Base-by-base conservation (phyloP, 2,329 filamentous ascomycete species). In the Blumeriella jaapii region DNA sequence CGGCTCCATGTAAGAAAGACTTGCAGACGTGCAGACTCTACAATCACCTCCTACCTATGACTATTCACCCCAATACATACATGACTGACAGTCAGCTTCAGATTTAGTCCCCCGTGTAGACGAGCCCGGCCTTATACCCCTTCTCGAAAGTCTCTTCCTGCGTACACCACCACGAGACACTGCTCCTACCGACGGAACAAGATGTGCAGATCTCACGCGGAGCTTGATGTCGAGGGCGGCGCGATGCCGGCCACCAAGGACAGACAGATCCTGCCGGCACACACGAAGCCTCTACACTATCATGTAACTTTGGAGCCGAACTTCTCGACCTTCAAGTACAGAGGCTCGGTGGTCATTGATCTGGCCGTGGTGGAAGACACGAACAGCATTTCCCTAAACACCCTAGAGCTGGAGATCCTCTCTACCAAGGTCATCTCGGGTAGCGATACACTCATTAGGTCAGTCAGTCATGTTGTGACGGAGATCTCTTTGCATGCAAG, bases 261-360 rank as follows among this genome's bases (percentile, higher is more conserved):
- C 46, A 78, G 89, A 52, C 82, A 93, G 65, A 79, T 96, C 47
- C 70, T 96, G 51, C 91, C 89, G 34, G 77, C 78, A 61, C 93
- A 95, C 55, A 85, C 95, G 53, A 81, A 89, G 59, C 87, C 89
- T n/a, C 63, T 70, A 24, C 86, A 96, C 64, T 96, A 96, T 62
- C 76, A 93, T 59, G 63, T 96, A 50, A 91, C 83, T 1, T 69
- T 96, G 44, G 91, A 96, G 64, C 86, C 89, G 36, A 75, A 95
- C 64, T 82, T 96, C 50, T 71, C 82, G 51, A 86, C 80, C 46
- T 85, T 91, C 61, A 85, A 76, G 45, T 96, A 89, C 57, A 73
- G 89, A 40, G 89, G 89, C 47, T 79, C 70, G 8, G 86, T 94
- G 34, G 62, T 76, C 39, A 87, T 96, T 54, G 84, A 94, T 54